Evolutionary conservation across 116 monocot genomes (phyloP), one percentile per base, ranked within the genome.

Genomic region (Iris pallida): DNA sequence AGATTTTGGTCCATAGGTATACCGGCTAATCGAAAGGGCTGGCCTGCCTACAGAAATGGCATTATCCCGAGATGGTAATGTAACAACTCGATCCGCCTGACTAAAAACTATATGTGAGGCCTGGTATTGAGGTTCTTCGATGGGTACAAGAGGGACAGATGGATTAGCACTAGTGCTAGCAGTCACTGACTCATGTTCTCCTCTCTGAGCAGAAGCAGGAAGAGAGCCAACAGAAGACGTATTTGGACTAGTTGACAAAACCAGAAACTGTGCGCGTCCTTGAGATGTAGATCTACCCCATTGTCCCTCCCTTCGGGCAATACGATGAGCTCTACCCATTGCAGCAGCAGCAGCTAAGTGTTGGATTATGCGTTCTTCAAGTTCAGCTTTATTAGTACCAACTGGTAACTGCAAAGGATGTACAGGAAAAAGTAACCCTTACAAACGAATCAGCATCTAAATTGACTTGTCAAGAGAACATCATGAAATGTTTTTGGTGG

Each of bases 351-450:
- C 76, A 44, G 93, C 93, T 71, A 93, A 69, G 19, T 84, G 89
- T 67, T 89, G 89, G 52, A 93, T 61, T 64, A 93, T 83, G 13
- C 68, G 83, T 53, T 89, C 89, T 57, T 86, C 86, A 17, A 93
- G 83, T 18, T 86, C 86, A 51, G 76, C 69, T 63, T 81, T 78
- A 71, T 72, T 82, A 42, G 57, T 77, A 61, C 74, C 90, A 56
- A 80, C 77, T 19, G 88, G 81, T 71, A 91, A 68, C 88, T 91
- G 77, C 55, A 80, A 44, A 6, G 45, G 45, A 61, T 61, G 45
- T 43, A n/a, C 17, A 5, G 65, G 20, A 62, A 15, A 44, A 62
- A 4, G 1, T 16, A 30, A 11, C 4, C 30, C 14, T 9, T 52
- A 41, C 17, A 6, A 57, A 61, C 44, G 61, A 8, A 67, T 55